Evolutionary conservation across 805 yeast species (phyloP), one percentile per base, ranked within the genome.

Genomic region (Debaryomyces maramus): DNA sequence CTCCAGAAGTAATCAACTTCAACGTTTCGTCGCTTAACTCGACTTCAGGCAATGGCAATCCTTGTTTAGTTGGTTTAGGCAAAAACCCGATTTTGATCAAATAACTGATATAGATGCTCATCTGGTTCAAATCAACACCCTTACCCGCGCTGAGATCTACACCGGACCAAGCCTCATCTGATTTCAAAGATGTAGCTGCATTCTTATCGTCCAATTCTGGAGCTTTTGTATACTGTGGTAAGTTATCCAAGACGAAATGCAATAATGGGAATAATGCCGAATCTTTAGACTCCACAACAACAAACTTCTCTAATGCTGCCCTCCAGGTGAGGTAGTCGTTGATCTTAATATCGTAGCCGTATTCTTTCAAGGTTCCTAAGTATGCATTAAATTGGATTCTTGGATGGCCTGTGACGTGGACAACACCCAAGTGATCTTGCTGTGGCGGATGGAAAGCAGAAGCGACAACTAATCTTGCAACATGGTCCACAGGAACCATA

Each of bases 401-500:
- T 44, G 99, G 99, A 54, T 93, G 98, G 17, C 91, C 95, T 5
- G 98, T 93, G n/a, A 93, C 97, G 32, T 93, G 99, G 2, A 88
- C 89, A 30, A 95, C 99, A 1, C 82, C 67, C 31, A 81, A 65
- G 36, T 67, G 72, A 11, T 68, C 68, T 16, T 63, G 52, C 28
- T 56, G 54, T 17, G 93, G 86, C 19, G 96, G 91, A 53, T 80
- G 79, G 46, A 93, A 72, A 0, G 96, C 84, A 19, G 93, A 68
- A 2, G 98, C 88, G 37, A 83, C 87, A 18, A 83, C 86, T 17
- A 89, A 87, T 34, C 95, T 77, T 1, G 99, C 98, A 49, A 93
- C 99, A 56, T 93, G 99, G 54, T 95, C 97, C 32, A 93, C 99
- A 3, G 99, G 99, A 16, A 88, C 97, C 85, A 90, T 88, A 65